A percentile compares a stretch with the other conserved stretches of the same genome.
Conservation (phyloP, 345 rosid species). For the Eucalyptus sp. region DNA sequence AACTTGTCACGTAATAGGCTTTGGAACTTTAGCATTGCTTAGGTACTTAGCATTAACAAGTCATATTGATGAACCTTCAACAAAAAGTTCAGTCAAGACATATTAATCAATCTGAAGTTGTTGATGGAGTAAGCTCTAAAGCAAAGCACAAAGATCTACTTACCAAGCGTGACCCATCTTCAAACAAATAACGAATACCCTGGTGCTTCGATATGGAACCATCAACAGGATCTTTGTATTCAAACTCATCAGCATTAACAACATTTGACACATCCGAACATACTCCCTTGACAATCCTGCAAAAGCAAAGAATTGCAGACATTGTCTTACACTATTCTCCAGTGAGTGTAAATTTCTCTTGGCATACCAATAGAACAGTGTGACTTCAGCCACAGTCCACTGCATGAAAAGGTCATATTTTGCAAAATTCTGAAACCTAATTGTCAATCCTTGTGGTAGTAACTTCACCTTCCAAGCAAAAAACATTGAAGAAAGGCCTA, state of each 20-base stretch:
- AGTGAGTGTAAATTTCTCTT: neutral
- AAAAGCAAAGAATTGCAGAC: neutral
- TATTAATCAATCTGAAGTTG: neutral
- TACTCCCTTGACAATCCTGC: slow-evolving; percentile 62
- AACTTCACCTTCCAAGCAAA: neutral
- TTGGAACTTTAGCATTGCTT: neutral
- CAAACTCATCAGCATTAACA: slow-evolving; percentile 80
- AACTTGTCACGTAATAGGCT: neutral
- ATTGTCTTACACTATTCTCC: neutral
- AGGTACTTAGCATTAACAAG: neutral
- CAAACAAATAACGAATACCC: slow-evolving; percentile 90
- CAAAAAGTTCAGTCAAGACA: neutral
- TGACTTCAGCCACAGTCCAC: neutral
- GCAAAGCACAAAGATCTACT: slow-evolving; percentile 5
- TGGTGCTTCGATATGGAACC: slow-evolving; percentile 92
- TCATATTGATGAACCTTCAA: neutral
- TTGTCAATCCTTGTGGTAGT: neutral
- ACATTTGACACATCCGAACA: slow-evolving; percentile 66
- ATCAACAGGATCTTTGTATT: slow-evolving; percentile 96
- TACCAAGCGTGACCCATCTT: slow-evolving; percentile 93
- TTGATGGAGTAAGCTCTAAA: neutral
- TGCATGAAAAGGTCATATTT: neutral
- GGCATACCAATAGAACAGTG: neutral
- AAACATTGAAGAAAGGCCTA: neutral
- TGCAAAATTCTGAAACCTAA: neutral